Evolutionary conservation across 768 basidiomycete genomes (phyloP), one percentile per base, ranked within the genome.

Genomic region (Mrakia hoshinonis): DNA sequence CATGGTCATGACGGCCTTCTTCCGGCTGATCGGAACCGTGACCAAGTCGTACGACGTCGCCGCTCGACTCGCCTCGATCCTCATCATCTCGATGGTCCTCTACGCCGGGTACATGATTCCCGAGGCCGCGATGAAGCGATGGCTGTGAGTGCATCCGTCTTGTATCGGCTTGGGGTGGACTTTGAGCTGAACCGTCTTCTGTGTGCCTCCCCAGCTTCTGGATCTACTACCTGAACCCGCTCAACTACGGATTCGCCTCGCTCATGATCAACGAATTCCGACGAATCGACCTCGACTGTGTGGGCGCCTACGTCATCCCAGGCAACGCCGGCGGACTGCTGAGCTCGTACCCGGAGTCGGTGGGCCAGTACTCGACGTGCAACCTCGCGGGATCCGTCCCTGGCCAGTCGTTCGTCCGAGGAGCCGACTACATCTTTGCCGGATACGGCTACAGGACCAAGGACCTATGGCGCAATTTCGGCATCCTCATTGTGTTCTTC

Each of bases 391-490:
- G 78, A 24, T 73, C 74, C 2, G 47, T 52, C 0, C 63, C 76
- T 0, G 77, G 76, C 5, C 58, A 61, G 34, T 1, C 31, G 1
- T 61, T 61, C 34, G 58, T 61, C 20, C 12, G 9, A 10, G 58
- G 58, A n/a, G 13, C 58, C 20, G 58, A 61, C 34, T 61, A 61
- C 58, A 61, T 75, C 47, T 46, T 71, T 39, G 51, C 55, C 0
- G 68, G 67, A 36, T 76, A 67, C 60, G 73, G 74, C 1, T 72
- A 61, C 34, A 24, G 31, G 1, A 73, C 74, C 73, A 58, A 38
- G 34, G 74, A 77, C 34, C 64, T 75, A 0, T 78, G 76, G 77
- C 55, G 77, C 10, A 78, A 78, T 68, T 75, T 77, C 39, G 77
- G 77, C 3, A 79, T 77, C 76, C 71, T 81, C 54, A 65, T 75